Evolutionary conservation across 495 filamentous ascomycete species (phyloP).

Genomic region (Terfezia claveryi): DNA sequence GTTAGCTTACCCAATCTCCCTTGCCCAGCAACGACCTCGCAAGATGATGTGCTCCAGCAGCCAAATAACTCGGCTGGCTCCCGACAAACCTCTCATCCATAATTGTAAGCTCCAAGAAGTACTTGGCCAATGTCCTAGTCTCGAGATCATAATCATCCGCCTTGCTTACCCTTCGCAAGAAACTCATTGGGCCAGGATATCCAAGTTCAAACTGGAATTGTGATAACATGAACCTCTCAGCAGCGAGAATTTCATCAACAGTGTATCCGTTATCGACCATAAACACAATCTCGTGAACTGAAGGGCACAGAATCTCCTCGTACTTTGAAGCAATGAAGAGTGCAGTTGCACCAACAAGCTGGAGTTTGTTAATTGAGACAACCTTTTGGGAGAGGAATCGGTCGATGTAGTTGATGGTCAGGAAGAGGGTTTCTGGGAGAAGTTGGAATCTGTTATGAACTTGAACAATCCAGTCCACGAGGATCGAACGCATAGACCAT

Average conservation of each 20-base stretch:
- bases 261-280: slow-evolving; percentile 91
- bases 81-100: slow-evolving; percentile 97
- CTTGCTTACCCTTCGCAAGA: slow-evolving; percentile 88
- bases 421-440: slow-evolving; percentile 82
- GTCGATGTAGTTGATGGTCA: slow-evolving; percentile 88
- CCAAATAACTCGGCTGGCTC: slow-evolving; percentile 66
- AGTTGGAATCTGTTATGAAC: slow-evolving; percentile 80
- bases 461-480: slow-evolving; percentile 97
- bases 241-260: slow-evolving; percentile 82
- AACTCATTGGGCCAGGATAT: slow-evolving; percentile 96
- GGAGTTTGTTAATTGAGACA: slow-evolving; percentile 81
- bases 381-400: slow-evolving; percentile 88
- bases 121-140: slow-evolving; percentile 88
- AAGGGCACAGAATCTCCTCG: slow-evolving; percentile 93
- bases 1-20: slow-evolving; percentile 63
- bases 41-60: slow-evolving; percentile 83
- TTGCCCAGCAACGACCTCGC: slow-evolving; percentile 74
- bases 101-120: slow-evolving; percentile 87
- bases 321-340: slow-evolving; percentile 95
- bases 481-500: slow-evolving; percentile 93
- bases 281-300: slow-evolving; percentile 84
- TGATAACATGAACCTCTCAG: slow-evolving; percentile 90
- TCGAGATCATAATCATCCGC: slow-evolving; percentile 95
- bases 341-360: slow-evolving; percentile 88
- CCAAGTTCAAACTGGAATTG: slow-evolving; percentile 89